Conservation (phyloP, 352 stramenopile species). For the Phytopythium ostracodes region DNA sequence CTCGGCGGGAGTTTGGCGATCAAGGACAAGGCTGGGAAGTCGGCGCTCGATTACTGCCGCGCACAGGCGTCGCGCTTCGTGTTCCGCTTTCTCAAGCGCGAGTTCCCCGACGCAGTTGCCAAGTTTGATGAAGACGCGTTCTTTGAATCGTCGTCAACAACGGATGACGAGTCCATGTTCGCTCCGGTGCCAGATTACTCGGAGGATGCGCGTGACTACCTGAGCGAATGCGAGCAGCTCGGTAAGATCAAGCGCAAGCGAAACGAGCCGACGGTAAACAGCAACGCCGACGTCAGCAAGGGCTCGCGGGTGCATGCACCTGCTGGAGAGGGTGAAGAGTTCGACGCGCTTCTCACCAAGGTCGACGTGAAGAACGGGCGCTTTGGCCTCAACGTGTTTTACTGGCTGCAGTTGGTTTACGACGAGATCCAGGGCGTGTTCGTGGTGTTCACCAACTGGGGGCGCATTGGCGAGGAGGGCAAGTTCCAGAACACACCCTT, state of each 20-base stretch:
- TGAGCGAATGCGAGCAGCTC: conserved; percentile 40
- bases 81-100: conserved; percentile 39
- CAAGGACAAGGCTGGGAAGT: conserved; percentile 32
- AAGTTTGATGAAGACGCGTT: conserved; percentile 28
- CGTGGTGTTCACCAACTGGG: conserved; percentile 82
- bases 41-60: conserved; percentile 51
- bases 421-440: conserved; percentile 67
- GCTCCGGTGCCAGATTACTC: conserved; percentile 31
- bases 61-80: conserved; percentile 51
- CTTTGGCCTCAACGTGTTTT: conserved; percentile 78
- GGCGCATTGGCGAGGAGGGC: conserved; percentile 61
- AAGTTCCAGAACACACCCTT: conserved; percentile 83
- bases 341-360: conserved; percentile 62
- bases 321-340: conserved; percentile 29
- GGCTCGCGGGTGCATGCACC: conserved; percentile 32
- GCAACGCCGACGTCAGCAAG: conserved; percentile 56
- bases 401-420: conserved; percentile 63
- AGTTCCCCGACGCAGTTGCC: conserved; percentile 24
- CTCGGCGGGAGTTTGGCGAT: conserved; percentile 30
- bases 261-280: conserved; percentile 41
- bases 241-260: conserved; percentile 53
- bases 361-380: conserved; percentile 69
- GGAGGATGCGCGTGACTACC: conserved; percentile 43
- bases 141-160: neutral
- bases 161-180: conserved; percentile 24